phyloP scores from a whole-genome alignment of 768 basidiomycete genomes.

The Macrocybe gigantea region DNA sequence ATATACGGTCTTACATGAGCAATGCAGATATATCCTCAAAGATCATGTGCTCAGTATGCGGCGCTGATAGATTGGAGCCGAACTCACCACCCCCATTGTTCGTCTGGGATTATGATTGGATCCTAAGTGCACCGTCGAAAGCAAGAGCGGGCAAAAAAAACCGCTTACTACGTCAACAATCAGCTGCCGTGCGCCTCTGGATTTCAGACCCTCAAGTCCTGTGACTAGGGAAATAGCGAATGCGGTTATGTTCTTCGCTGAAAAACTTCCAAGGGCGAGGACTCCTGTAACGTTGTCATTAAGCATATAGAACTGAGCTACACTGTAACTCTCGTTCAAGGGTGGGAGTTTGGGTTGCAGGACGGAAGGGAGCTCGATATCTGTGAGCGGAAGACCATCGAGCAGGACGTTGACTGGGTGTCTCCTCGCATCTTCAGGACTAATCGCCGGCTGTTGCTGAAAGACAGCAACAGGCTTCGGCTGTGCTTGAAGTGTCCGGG shows the following conservation, averaged over 20 bases:
- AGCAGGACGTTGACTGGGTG: slow-evolving; percentile 44
- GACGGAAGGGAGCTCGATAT: slow-evolving; percentile 37
- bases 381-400: slow-evolving; percentile 36
- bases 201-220: slow-evolving; percentile 42
- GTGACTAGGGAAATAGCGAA: slow-evolving; percentile 38
- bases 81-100: slow-evolving; percentile 36
- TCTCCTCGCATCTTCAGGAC: slow-evolving; percentile 21
- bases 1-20: slow-evolving; percentile 39
- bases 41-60: not conserved
- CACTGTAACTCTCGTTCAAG: slow-evolving; percentile 41
- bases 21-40: slow-evolving; percentile 46
- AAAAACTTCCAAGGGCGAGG: slow-evolving; percentile 54
- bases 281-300: slow-evolving; percentile 48
- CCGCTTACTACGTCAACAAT: slow-evolving; percentile 52
- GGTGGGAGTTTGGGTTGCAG: slow-evolving; percentile 31
- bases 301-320: slow-evolving; percentile 50
- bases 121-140: not conserved
- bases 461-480: slow-evolving; percentile 24
- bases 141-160: not conserved
- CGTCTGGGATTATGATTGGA: slow-evolving; percentile 20
- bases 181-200: slow-evolving; percentile 41
- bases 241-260: slow-evolving; percentile 32
- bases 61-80: not conserved
- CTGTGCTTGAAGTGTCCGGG: slow-evolving; percentile 7
- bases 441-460: slow-evolving; percentile 33